These are phyloP conservation scores for Globisporangium sylvaticum DNA, from an alignment of 352 stramenopile species.

Conservation along the genomic window DNA sequence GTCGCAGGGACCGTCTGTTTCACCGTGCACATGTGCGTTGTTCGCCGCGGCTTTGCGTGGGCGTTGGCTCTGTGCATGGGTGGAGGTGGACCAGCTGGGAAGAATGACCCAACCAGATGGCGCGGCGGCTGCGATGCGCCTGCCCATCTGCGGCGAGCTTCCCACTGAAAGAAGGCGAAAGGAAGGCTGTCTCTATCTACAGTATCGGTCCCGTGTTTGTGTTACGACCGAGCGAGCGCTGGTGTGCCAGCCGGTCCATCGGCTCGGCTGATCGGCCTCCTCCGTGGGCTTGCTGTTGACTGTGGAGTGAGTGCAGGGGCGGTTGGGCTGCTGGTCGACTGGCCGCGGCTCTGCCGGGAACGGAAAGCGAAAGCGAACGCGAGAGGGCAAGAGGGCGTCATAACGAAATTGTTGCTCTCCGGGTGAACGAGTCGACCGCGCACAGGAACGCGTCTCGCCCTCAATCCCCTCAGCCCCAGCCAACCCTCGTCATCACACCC, in stretches of 20 bases:
- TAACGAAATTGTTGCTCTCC: slow-evolving; percentile 21
- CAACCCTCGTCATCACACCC: not conserved
- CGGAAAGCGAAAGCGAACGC: not conserved
- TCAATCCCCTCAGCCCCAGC: not conserved
- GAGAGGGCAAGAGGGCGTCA: not conserved
- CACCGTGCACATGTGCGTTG: not conserved
- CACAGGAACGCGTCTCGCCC: slow-evolving; percentile 20
- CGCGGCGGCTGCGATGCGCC: not conserved
- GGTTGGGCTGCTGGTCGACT: slow-evolving; percentile 11
- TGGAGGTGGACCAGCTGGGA: slow-evolving; percentile 19
- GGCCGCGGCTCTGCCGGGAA: not conserved
- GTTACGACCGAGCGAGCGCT: slow-evolving; percentile 4
- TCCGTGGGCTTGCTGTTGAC: not conserved
- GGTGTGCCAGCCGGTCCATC: slow-evolving; percentile 10
- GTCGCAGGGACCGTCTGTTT: slow-evolving; percentile 1
- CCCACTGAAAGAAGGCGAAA: not conserved
- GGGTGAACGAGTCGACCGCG: slow-evolving; percentile 16
- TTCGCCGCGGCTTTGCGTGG: not conserved
- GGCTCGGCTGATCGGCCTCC: slow-evolving; percentile 6
- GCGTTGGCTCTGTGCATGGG: slow-evolving; percentile 12
- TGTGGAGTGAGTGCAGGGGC: not conserved
- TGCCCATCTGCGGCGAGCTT: slow-evolving; percentile 18
- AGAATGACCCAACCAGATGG: slow-evolving; percentile 22
- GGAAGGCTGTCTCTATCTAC: slow-evolving; percentile 12
- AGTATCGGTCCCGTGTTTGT: not conserved